These are phyloP conservation scores for Aspergillus melleus DNA, from an alignment of 2,329 filamentous ascomycete genomes.

Conservation along the genomic window DNA sequence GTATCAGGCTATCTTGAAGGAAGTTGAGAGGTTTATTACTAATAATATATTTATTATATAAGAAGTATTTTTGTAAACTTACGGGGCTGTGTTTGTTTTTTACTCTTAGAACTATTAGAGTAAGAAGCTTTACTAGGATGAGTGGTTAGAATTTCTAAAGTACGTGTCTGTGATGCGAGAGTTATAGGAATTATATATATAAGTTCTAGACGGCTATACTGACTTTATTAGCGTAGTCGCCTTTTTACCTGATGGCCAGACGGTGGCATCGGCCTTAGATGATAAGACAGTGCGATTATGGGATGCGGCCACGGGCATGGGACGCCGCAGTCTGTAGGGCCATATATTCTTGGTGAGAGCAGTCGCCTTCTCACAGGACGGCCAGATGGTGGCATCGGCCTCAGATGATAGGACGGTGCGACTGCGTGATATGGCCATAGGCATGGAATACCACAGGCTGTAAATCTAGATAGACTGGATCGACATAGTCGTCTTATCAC, in stretches of 20 bases:
- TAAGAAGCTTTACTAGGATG: constrained; percentile 1
- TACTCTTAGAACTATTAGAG: not conserved
- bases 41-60: not conserved
- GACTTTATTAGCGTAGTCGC: too few relatives aligned
- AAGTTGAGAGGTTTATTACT: constrained; percentile 5
- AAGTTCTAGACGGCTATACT: not conserved
- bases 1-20: constrained; percentile 6
- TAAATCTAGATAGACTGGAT: too few relatives aligned
- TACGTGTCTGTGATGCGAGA: constrained; percentile 1
- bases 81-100: constrained; percentile 3
- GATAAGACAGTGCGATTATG: not conserved
- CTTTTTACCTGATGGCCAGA: not conserved
- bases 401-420: too few relatives aligned
- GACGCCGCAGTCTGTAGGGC: not conserved
- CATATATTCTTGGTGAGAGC: not conserved
- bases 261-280: not conserved
- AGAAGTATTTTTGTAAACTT: constrained; percentile 4
- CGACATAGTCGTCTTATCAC: too few relatives aligned
- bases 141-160: not conserved
- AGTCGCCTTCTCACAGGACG: not conserved
- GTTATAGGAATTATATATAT: constrained; percentile 1
- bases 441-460: too few relatives aligned
- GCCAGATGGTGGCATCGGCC: not conserved
- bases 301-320: too few relatives aligned
- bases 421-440: too few relatives aligned